Evolutionary conservation across 257 asterid genomes (phyloP).

Genomic region (Solanum infundibuliforme): DNA sequence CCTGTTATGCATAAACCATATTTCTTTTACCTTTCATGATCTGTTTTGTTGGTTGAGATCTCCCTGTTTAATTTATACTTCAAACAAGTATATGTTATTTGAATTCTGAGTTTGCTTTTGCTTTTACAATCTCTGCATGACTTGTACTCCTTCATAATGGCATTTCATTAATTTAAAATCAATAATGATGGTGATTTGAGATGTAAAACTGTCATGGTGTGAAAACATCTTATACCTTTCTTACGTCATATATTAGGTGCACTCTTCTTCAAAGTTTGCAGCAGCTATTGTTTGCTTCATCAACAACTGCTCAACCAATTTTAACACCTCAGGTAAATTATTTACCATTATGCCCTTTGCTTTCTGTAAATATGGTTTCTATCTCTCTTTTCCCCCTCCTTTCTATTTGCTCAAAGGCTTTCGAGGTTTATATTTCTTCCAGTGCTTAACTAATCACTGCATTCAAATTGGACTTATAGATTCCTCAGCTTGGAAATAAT

Average conservation of each 20-base stretch:
- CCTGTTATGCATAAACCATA: neutral
- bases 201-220: neutral
- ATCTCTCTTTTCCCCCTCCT: neutral
- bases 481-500: neutral
- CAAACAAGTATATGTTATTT: neutral
- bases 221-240: neutral
- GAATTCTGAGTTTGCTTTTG: neutral
- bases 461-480: neutral
- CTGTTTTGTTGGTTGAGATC: neutral
- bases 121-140: neutral
- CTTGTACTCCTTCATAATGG: neutral
- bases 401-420: neutral
- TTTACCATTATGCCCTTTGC: neutral
- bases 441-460: neutral
- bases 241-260: slow-evolving; percentile 46
- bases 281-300: slow-evolving; percentile 89
- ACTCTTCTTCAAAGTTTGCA: slow-evolving; percentile 91
- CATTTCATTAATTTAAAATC: neutral
- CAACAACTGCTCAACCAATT: slow-evolving; percentile 95
- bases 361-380: neutral
- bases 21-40: neutral
- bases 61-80: neutral
- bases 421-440: neutral
- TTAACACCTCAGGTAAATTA: slow-evolving; percentile 78
- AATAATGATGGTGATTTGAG: neutral